phyloP scores from a whole-genome alignment of 2,329 filamentous ascomycete species.

The Parascedosporium putredinis region DNA sequence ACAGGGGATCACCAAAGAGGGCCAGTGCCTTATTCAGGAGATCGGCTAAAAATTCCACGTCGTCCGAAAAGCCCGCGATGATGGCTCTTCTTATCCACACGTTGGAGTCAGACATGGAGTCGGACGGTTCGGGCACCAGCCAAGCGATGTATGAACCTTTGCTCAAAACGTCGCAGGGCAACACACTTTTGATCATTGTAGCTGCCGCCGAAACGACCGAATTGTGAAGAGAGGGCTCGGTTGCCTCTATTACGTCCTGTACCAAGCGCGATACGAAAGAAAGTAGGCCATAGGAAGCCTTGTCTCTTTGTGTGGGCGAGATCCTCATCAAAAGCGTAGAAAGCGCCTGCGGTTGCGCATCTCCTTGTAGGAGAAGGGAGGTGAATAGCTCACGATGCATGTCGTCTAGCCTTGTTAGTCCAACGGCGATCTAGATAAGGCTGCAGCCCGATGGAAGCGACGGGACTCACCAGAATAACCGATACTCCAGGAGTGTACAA shows the following conservation, averaged over 20 bases:
- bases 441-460: not conserved
- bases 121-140: not conserved
- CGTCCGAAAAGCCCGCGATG: slow-evolving; percentile 44
- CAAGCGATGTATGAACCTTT: not conserved
- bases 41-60: slow-evolving; percentile 38
- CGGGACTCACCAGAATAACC: slow-evolving; percentile 56
- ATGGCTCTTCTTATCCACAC: slow-evolving; percentile 51
- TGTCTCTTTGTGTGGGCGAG: slow-evolving; percentile 13
- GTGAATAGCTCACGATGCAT: slow-evolving; percentile 19
- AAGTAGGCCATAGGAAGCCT: slow-evolving; percentile 18
- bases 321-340: slow-evolving; percentile 13
- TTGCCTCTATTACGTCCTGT: slow-evolving; percentile 25
- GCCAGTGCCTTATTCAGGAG: slow-evolving; percentile 59
- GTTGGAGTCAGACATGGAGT: not conserved
- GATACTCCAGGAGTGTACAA: slow-evolving; percentile 54
- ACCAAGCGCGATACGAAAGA: slow-evolving; percentile 34
- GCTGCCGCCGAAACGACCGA: not conserved
- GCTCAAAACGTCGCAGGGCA: not conserved
- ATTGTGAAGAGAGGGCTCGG: slow-evolving; percentile 13
- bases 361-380: slow-evolving; percentile 25
- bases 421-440: too few species aligned
- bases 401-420: slow-evolving; percentile 6
- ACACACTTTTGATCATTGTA: not conserved
- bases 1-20: slow-evolving; percentile 76
- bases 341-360: slow-evolving; percentile 16